Evolutionary conservation across 345 rosid species (phyloP), one percentile per base, ranked within the genome.

Genomic region (Gossypium longicalyx): DNA sequence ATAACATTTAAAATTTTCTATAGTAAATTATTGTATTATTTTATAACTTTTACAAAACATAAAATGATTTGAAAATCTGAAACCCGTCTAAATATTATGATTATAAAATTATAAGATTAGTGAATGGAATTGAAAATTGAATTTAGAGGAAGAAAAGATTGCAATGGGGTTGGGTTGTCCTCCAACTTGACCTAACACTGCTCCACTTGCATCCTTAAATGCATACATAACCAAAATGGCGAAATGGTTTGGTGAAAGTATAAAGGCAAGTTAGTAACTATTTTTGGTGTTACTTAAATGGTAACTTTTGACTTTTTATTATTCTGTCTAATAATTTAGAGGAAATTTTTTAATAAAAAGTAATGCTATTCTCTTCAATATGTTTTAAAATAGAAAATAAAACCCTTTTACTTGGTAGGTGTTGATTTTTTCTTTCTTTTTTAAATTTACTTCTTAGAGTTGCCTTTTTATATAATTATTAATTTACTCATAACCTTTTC

Each of bases 21-120:
- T 4, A 3, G 4, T 29, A 29, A 0, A 29, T 29, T 3, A 0
- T 0, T 4, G 0, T 29, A 29, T 4, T n/a, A n/a, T n/a, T n/a
- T 3, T 34, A 34, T 34, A 34, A 34, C 6, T 34, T 34, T 34
- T 0, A 34, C 6, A 4, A 34, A 4, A 34, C 6, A 34, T 34
- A 34, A 34, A 34, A 34, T 34, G 0, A 3, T 3, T 34, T 34
- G 1, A 34, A 34, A 29, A 29, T 29, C 7, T 34, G 7, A 34
- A 34, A 34, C 1, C 1, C 1, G 1, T 34, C 7, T 0, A 34
- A 34, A 34, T 34, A 5, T 34, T 4, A 34, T 34, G 41, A 0
- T 34, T 5, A 34, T 4, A 34, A 5, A 34, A 34, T 34, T 34
- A 34, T 34, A 34, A 34, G 1, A 34, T 34, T 34, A 34, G 5